These are phyloP conservation scores for Biancaea sappan DNA, from an alignment of 306 rosid species.

Conservation along the genomic window DNA sequence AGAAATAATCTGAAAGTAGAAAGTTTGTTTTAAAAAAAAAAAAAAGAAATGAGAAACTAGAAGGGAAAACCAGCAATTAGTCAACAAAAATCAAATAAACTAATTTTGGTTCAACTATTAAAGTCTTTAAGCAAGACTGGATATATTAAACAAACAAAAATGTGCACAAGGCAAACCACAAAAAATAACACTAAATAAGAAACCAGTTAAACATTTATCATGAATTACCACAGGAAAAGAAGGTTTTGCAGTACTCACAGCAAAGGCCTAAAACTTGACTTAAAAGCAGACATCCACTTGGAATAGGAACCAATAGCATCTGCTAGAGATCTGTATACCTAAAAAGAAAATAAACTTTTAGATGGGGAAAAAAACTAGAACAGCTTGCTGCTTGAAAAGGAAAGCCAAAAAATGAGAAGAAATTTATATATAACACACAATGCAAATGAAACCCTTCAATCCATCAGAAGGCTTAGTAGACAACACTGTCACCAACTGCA, in stretches of 20 bases:
- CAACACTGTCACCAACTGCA: conserved; percentile 84
- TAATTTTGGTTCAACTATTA: conserved; percentile 27
- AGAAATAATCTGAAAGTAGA: conserved; percentile 79
- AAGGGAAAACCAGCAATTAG: conserved; percentile 22
- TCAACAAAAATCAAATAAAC: conserved; percentile 14
- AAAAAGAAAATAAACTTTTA: conserved; percentile 40
- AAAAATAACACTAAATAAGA: conserved; percentile 4
- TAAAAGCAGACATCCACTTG: conserved; percentile 81
- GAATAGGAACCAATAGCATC: conserved; percentile 93
- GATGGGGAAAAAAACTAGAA: conserved; percentile 19
- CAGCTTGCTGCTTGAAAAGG: conserved; percentile 33
- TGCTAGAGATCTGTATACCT: conserved; percentile 92
- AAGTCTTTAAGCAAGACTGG: neutral
- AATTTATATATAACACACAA: conserved; percentile 56
- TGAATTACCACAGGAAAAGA: conserved; percentile 29
- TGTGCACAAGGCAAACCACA: conserved; percentile 14
- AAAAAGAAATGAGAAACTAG: conserved; percentile 30
- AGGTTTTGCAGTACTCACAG: conserved; percentile 59
- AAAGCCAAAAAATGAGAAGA: conserved; percentile 35
- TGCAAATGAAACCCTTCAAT: conserved; percentile 80
- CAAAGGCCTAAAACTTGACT: conserved; percentile 69
- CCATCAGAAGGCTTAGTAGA: conserved; percentile 74
- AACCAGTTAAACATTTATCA: conserved; percentile 9
- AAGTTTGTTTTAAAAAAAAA: conserved; percentile 38
- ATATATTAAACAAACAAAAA: conserved; percentile 25